These are phyloP conservation scores for Neurospora sp. DNA, from an alignment of 495 filamentous ascomycete species.

Conservation along the genomic window DNA sequence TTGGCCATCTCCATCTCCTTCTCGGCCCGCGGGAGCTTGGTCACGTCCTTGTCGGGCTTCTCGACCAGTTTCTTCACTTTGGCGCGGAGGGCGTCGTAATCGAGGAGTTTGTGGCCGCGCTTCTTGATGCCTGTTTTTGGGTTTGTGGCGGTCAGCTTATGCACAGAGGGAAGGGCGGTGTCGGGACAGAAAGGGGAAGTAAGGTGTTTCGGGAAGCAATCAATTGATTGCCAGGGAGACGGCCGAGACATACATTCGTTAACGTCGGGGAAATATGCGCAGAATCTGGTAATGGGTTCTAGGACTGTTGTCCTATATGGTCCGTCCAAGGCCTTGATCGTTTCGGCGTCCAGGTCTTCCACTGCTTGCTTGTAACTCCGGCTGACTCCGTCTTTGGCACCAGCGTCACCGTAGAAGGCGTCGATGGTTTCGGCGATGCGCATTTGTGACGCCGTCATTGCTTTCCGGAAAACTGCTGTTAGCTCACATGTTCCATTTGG, in stretches of 20 bases:
- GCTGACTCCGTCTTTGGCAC: conserved; percentile 87
- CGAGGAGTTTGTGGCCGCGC: conserved; percentile 91
- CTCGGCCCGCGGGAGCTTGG: conserved; percentile 87
- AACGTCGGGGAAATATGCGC: conserved; percentile 97
- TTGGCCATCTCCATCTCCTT: conserved; percentile 91
- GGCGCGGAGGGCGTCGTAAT: conserved; percentile 91
- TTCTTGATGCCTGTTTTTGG: conserved; percentile 73
- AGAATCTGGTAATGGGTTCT: conserved; percentile 90
- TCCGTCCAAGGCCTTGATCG: conserved; percentile 96
- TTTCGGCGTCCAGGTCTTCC: conserved; percentile 93
- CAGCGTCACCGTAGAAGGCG: conserved; percentile 95
- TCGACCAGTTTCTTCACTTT: conserved; percentile 95
- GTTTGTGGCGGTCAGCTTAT: not conserved
- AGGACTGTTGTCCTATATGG: conserved; percentile 91
- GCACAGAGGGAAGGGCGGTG: not conserved
- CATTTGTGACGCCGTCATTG: conserved; percentile 99
- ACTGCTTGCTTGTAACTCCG: conserved; percentile 96
- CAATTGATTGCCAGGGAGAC: not conserved
- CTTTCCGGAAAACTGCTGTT: conserved; percentile 29
- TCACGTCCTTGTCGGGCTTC: conserved; percentile 96
- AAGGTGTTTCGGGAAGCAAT: not conserved
- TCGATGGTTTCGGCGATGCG: conserved; percentile 98
- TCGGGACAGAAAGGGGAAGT: not conserved
- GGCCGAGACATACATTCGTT: conserved; percentile 66
- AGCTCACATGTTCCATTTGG: not conserved